These are phyloP conservation scores for Microbotryomycetes sp. DNA, from an alignment of 1,284 basidiomycete genomes.

Conservation along the genomic window DNA sequence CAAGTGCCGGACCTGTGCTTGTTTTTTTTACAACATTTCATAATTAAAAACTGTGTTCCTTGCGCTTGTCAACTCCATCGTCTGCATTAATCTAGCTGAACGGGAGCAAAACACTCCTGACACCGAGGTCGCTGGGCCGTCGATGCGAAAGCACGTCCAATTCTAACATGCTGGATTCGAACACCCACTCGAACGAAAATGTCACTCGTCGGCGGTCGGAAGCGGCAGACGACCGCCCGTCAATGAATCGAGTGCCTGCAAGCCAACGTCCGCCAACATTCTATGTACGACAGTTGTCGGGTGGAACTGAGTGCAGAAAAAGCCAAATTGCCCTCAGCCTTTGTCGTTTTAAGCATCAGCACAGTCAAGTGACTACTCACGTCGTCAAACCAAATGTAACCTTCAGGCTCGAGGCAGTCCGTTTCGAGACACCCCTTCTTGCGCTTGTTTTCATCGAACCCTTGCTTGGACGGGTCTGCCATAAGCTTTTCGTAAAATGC, in stretches of 20 bases:
- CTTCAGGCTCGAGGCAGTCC: conserved; percentile 1
- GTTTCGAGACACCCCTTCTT: conserved; percentile 8
- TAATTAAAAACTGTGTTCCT: too few relatives aligned
- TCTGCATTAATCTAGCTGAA: too few relatives aligned
- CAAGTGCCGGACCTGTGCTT: too few relatives aligned
- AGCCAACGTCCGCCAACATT: conserved; percentile 4
- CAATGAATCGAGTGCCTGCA: conserved; percentile 10
- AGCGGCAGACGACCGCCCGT: background rate
- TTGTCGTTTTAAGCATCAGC: background rate
- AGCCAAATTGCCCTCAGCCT: too few relatives aligned
- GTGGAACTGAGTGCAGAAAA: conserved; percentile 11
- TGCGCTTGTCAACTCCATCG: too few relatives aligned
- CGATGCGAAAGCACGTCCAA: too few relatives aligned
- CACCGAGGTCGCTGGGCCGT: too few relatives aligned
- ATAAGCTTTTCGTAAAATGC: conserved; percentile 3
- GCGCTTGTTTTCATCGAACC: conserved; percentile 6
- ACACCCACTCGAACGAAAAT: too few relatives aligned
- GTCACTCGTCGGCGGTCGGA: background rate
- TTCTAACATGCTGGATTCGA: too few relatives aligned
- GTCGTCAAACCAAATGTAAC: conserved; percentile 8
- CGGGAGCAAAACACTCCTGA: too few relatives aligned
- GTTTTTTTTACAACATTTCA: too few relatives aligned
- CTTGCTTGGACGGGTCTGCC: background rate
- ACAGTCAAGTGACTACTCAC: background rate
- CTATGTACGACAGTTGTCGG: conserved; percentile 9